These are phyloP conservation scores for Eragrostis nindensis DNA, from an alignment of 176 grass and related monocot genomes.

Conservation along the genomic window DNA sequence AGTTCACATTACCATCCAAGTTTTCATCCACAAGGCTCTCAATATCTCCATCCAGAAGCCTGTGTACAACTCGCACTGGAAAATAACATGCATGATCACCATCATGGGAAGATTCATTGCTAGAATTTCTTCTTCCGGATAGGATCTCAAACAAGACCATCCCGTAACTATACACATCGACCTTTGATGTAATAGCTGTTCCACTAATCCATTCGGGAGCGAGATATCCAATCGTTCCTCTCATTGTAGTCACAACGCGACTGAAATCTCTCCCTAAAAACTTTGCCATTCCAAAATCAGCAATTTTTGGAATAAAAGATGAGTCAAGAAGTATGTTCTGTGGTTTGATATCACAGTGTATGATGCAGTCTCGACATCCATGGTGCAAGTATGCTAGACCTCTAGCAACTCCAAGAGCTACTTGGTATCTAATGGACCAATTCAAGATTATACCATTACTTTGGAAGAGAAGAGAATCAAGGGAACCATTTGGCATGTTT, in stretches of 20 bases:
- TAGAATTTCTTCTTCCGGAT: constrained; percentile 39
- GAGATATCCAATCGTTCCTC: constrained; percentile 43
- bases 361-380: constrained; percentile 46
- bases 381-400: constrained; percentile 64
- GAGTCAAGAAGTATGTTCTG: constrained; percentile 39
- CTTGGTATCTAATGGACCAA: constrained; percentile 52
- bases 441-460: constrained; percentile 4
- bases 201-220: constrained; percentile 47
- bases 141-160: constrained; percentile 47
- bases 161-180: constrained; percentile 42
- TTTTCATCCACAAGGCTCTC: constrained; percentile 26
- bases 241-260: constrained; percentile 25
- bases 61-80: constrained; percentile 29
- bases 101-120: neutral
- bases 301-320: constrained; percentile 29
- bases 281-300: constrained; percentile 52
- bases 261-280: constrained; percentile 38
- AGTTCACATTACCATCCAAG: constrained; percentile 17
- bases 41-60: constrained; percentile 19
- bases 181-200: constrained; percentile 30
- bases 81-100: constrained; percentile 26
- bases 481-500: constrained; percentile 57
- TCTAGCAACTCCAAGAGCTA: constrained; percentile 57
- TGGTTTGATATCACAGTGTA: constrained; percentile 49
- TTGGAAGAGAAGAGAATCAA: constrained; percentile 51